Percentiles rank a stretch among this genome's conserved stretches.
Conservation (phyloP, 2,329 filamentous ascomycete species). For the Aspergillus candidus region DNA sequence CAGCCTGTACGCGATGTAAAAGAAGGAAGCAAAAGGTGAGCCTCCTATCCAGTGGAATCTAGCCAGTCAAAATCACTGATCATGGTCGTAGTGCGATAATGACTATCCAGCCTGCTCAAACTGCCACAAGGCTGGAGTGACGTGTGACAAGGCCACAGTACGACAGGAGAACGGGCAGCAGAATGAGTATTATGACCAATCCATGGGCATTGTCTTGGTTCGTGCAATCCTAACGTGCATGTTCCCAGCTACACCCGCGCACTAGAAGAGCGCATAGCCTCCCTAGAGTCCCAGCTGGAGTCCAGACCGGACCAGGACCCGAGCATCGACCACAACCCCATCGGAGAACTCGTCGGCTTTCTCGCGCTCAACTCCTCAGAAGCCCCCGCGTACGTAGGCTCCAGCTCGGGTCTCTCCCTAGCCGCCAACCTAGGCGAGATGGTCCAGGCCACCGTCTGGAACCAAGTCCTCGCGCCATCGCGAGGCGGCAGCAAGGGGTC, state of each 20-base stretch:
- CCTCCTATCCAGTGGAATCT: not conserved
- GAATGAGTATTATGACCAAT: slow-evolving; percentile 24
- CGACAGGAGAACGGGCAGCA: slow-evolving; percentile 33
- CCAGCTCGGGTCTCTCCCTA: slow-evolving; percentile 46
- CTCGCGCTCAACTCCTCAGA: slow-evolving; percentile 42
- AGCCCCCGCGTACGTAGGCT: slow-evolving; percentile 46
- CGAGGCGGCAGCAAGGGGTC: slow-evolving; percentile 12
- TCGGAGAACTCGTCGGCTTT: slow-evolving; percentile 46
- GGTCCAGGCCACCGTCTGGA: slow-evolving; percentile 51
- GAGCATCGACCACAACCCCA: slow-evolving; percentile 29
- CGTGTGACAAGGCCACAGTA: slow-evolving; percentile 40
- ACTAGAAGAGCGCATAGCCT: slow-evolving; percentile 38
- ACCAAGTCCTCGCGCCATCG: slow-evolving; percentile 40
- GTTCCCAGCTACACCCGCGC: slow-evolving; percentile 36
- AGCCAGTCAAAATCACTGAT: not conserved
- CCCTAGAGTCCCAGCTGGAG: slow-evolving; percentile 34
- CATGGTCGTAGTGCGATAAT: slow-evolving; percentile 37
- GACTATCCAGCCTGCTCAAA: slow-evolving; percentile 42
- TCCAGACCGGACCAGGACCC: slow-evolving; percentile 10
- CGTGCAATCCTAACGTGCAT: no score
- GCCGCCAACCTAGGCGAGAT: slow-evolving; percentile 49
- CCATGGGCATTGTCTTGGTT: no score
- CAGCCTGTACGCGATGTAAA: slow-evolving; percentile 44
- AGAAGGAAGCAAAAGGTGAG: slow-evolving; percentile 41
- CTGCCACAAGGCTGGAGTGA: slow-evolving; percentile 37